Evolutionary conservation across 306 rosid genomes (phyloP).

Genomic region (Hylodesmum podocarpum): DNA sequence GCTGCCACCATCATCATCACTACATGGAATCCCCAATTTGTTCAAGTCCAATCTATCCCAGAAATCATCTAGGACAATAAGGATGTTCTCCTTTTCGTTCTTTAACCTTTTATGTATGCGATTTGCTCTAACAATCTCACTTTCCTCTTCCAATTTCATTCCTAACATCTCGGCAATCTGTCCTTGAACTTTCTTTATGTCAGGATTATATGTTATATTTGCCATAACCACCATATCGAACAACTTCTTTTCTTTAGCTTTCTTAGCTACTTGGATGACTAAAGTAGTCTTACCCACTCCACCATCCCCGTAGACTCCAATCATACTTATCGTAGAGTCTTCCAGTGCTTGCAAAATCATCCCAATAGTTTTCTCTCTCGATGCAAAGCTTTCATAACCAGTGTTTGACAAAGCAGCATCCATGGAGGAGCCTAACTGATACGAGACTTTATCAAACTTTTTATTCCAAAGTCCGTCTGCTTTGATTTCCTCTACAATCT

Average conservation of each 20-base stretch:
- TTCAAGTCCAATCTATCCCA: background rate
- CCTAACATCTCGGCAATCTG: background rate
- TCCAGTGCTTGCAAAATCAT: too few relatives aligned
- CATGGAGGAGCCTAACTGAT: too few relatives aligned
- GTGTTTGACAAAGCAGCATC: too few relatives aligned
- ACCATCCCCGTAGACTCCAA: too few relatives aligned
- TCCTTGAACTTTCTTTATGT: background rate
- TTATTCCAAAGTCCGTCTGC: too few relatives aligned
- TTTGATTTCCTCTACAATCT: too few relatives aligned
- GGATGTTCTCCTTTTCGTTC: background rate
- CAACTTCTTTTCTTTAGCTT: background rate
- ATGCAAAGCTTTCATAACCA: too few relatives aligned
- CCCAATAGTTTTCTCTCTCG: too few relatives aligned
- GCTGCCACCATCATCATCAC: background rate
- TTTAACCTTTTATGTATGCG: background rate
- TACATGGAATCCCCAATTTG: constrained; percentile 10
- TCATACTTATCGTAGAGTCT: too few relatives aligned
- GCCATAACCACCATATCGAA: background rate
- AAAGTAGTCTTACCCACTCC: too few relatives aligned
- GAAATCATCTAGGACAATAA: constrained; percentile 21
- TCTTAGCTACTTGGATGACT: too few relatives aligned
- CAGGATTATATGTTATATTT: background rate
- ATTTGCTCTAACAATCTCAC: background rate
- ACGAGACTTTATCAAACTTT: too few relatives aligned
- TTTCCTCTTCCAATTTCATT: background rate